phyloP scores from a whole-genome alignment of 2,329 filamentous ascomycete genomes.

The Clarireedia hainanense region DNA sequence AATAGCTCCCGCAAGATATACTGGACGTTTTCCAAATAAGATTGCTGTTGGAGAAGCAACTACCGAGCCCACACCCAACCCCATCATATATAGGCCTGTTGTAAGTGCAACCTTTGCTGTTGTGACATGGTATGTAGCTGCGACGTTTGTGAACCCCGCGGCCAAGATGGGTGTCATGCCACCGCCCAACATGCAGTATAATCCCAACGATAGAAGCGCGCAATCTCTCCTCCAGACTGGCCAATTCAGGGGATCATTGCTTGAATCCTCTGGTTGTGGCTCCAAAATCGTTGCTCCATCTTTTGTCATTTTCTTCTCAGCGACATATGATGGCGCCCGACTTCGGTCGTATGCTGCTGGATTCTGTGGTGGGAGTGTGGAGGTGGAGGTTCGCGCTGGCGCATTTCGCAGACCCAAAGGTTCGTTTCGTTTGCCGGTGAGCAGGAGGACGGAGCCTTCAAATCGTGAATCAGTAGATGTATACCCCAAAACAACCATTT shows the following conservation, averaged over 20 bases:
- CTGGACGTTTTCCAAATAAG: constrained; percentile 79
- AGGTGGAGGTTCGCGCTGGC: constrained; percentile 48
- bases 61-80: constrained; percentile 76
- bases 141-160: constrained; percentile 80
- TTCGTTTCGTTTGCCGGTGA: constrained; percentile 48
- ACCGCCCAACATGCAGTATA: constrained; percentile 89
- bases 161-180: constrained; percentile 88
- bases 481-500: background rate
- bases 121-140: constrained; percentile 55
- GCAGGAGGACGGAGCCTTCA: constrained; percentile 49
- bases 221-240: constrained; percentile 70
- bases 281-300: constrained; percentile 83
- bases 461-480: background rate
- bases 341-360: constrained; percentile 9
- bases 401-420: constrained; percentile 51
- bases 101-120: constrained; percentile 74
- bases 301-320: constrained; percentile 63
- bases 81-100: constrained; percentile 91
- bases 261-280: constrained; percentile 83
- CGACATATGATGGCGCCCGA: background rate
- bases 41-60: constrained; percentile 87
- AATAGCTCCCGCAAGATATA: constrained; percentile 71
- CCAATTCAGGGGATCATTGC: constrained; percentile 93
- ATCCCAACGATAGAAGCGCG: constrained; percentile 73
- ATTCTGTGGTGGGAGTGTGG: constrained; percentile 33